Evolutionary conservation across 257 asterid genomes (phyloP).

Genomic region (Lithospermum erythrorhizon): DNA sequence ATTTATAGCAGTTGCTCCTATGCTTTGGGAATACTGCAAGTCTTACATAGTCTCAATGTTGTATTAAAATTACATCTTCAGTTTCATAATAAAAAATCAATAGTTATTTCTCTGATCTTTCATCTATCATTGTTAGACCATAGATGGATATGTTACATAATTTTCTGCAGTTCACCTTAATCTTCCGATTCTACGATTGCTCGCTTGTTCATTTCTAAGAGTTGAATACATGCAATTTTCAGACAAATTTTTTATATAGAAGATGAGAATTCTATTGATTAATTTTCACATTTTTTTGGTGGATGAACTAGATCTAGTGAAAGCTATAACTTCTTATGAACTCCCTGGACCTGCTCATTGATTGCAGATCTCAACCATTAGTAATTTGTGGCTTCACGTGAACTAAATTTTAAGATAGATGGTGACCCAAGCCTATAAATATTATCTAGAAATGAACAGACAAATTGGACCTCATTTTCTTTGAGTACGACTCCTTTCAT

Average conservation of each 20-base stretch:
- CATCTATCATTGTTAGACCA: not conserved
- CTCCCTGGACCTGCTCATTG: not conserved
- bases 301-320: not conserved
- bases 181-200: not conserved
- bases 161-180: not conserved
- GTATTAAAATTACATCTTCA: too few relatives aligned
- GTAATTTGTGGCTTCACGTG: not conserved
- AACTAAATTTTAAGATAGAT: too few relatives aligned
- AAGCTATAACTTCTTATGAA: not conserved
- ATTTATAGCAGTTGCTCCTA: not conserved
- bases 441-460: not conserved
- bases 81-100: too few relatives aligned
- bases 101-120: not conserved
- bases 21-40: not conserved
- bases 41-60: not conserved
- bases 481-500: not conserved
- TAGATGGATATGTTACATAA: too few relatives aligned
- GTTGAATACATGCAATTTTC: too few relatives aligned
- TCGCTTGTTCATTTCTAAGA: too few relatives aligned
- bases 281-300: not conserved
- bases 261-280: too few relatives aligned
- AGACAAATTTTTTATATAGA: too few relatives aligned
- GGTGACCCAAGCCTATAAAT: not conserved
- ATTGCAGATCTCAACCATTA: not conserved
- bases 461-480: not conserved